Evolutionary conservation across 441 rosid species (phyloP).

Genomic region (Arabidopsis lyrata): DNA sequence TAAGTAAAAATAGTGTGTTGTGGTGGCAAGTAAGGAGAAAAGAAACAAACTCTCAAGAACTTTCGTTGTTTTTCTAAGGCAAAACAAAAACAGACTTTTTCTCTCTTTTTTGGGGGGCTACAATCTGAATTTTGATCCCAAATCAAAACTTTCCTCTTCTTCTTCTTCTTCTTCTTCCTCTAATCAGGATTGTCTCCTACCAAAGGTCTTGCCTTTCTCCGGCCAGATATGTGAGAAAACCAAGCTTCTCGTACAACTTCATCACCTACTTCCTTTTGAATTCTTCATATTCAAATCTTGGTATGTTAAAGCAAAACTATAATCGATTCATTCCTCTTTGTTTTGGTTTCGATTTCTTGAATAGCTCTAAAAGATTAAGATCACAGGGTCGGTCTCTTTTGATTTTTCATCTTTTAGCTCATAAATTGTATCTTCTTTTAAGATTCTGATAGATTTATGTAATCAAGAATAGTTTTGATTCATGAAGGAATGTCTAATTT

Average conservation of each 20-base stretch:
- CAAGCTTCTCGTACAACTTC: slow-evolving; percentile 17
- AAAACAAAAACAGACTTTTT: slow-evolving; percentile 36
- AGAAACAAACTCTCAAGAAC: background rate
- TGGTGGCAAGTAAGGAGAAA: slow-evolving; percentile 8
- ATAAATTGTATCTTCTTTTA: too few relatives aligned
- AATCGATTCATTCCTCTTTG: background rate
- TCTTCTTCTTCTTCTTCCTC: background rate
- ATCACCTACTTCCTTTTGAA: slow-evolving; percentile 15
- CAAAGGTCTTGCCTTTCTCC: background rate
- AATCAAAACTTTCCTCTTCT: background rate
- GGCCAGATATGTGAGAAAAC: slow-evolving; percentile 21
- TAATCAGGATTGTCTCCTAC: background rate
- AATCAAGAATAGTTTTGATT: background rate
- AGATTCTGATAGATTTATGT: background rate
- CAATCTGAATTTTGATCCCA: slow-evolving; percentile 18
- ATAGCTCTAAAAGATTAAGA: slow-evolving; percentile 3
- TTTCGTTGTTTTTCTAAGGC: background rate
- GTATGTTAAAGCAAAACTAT: background rate
- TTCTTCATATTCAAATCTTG: background rate
- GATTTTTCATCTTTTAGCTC: background rate
- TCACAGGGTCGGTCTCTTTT: slow-evolving; percentile 6
- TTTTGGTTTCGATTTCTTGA: background rate
- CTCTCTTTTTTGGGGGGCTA: background rate
- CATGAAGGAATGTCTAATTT: background rate
- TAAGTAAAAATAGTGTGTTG: background rate